phyloP scores from a whole-genome alignment of 2,329 filamentous ascomycete genomes.

The Neopestalotiopsis sp. region DNA sequence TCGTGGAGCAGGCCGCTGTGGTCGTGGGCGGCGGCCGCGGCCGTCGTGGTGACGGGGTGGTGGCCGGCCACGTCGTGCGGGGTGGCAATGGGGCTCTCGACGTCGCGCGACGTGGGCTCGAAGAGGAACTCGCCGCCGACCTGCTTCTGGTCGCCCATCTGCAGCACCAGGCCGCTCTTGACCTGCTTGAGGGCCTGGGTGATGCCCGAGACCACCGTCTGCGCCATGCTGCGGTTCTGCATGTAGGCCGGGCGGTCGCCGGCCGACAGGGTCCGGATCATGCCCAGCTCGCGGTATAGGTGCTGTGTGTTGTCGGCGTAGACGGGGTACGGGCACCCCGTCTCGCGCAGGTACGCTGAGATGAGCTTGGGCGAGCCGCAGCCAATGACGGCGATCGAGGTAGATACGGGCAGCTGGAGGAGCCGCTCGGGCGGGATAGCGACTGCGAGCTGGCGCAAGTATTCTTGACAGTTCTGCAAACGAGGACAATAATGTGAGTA shows the following conservation, averaged over 20 bases:
- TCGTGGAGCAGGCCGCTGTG: conserved; percentile 5
- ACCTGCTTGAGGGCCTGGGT: conserved; percentile 66
- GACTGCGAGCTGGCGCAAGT: conserved; percentile 66
- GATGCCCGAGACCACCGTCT: conserved; percentile 56
- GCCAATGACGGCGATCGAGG: conserved; percentile 73
- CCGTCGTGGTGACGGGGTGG: conserved; percentile 23
- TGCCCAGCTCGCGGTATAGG: conserved; percentile 71
- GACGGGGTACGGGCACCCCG: conserved; percentile 73
- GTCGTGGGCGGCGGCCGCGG: not conserved
- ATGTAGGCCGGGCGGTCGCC: conserved; percentile 70
- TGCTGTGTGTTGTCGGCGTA: conserved; percentile 75
- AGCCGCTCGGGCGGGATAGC: conserved; percentile 60
- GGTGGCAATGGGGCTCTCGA: conserved; percentile 51
- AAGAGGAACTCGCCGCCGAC: conserved; percentile 84
- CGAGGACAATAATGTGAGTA: not conserved
- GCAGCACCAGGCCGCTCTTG: conserved; percentile 61
- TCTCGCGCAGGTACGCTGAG: conserved; percentile 66
- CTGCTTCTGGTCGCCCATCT: conserved; percentile 70
- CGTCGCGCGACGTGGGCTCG: conserved; percentile 51
- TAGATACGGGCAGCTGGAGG: conserved; percentile 57
- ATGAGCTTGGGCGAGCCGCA: conserved; percentile 75
- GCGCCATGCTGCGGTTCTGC: conserved; percentile 54
- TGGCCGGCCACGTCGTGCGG: conserved; percentile 32
- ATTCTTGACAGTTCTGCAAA: conserved; percentile 74
- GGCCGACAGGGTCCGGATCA: conserved; percentile 67